Percentiles rank a stretch among this genome's conserved stretches.
Conservation (phyloP, 2,329 filamentous ascomycete species). For the Aspergillus chevalieri region DNA sequence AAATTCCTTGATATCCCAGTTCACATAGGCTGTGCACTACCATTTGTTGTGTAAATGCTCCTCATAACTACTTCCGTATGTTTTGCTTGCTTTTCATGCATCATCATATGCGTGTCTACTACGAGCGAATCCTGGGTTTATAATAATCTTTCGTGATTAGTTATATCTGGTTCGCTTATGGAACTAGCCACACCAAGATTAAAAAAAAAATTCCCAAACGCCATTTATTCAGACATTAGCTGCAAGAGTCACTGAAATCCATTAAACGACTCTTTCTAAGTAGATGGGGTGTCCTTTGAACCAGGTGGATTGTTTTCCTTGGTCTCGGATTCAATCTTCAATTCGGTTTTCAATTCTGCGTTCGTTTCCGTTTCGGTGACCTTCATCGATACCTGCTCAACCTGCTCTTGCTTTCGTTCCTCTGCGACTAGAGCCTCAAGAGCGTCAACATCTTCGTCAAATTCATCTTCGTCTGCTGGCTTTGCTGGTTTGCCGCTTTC, state of each 20-base stretch:
- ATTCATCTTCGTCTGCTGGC: conserved; percentile 24
- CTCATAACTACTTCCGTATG: too few relatives aligned
- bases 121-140: too few relatives aligned
- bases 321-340: not conserved
- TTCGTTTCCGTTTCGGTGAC: not conserved
- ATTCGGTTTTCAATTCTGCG: not conserved
- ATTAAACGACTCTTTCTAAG: not conserved
- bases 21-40: not conserved
- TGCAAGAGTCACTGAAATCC: not conserved
- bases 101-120: too few relatives aligned
- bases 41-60: too few relatives aligned
- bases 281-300: not conserved
- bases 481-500: conserved; percentile 13
- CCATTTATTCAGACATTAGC: not conserved
- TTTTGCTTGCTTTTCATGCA: too few relatives aligned
- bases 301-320: not conserved
- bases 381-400: not conserved
- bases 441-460: conserved; percentile 39
- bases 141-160: too few relatives aligned
- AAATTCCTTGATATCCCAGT: not conserved
- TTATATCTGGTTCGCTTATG: too few relatives aligned
- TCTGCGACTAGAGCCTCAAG: conserved; percentile 35
- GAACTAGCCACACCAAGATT: too few relatives aligned
- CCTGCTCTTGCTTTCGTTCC: conserved; percentile 5
- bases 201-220: not conserved